Percentiles rank a stretch among this genome's conserved stretches.
Evolutionary conservation across 164 flowering plant species (phyloP).

Genomic region (Piper longum): DNA sequence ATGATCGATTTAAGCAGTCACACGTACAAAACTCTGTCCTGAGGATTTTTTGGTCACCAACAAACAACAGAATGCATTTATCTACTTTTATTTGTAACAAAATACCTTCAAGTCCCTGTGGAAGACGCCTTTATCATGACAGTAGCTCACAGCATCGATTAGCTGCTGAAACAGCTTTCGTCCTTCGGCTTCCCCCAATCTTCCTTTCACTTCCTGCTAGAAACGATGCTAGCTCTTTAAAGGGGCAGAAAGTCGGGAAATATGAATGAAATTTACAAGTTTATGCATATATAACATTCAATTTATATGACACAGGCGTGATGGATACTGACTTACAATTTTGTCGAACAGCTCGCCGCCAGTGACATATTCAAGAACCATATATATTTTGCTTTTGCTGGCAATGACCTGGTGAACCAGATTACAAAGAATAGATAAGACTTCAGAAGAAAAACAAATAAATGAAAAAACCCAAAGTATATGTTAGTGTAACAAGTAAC

Average conservation of each 20-base stretch:
- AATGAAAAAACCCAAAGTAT: too few species aligned
- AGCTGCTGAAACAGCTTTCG: conserved; percentile 82
- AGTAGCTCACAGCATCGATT: conserved; percentile 79
- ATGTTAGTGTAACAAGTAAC: too few species aligned
- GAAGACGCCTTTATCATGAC: conserved; percentile 78
- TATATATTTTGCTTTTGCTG: conserved; percentile 85
- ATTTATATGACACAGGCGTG: background rate
- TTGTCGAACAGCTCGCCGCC: conserved; percentile 84
- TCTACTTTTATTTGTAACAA: too few species aligned
- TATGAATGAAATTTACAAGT: too few species aligned
- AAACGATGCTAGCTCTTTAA: too few species aligned
- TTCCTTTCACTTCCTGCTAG: conserved; percentile 51
- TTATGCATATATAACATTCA: too few species aligned
- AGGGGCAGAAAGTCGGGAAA: too few species aligned
- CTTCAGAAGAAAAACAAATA: too few species aligned
- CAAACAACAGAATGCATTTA: too few species aligned
- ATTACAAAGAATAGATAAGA: background rate
- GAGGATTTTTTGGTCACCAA: too few species aligned
- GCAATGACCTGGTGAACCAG: conserved; percentile 52
- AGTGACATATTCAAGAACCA: conserved; percentile 76
- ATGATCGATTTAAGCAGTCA: too few species aligned
- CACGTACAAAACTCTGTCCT: too few species aligned
- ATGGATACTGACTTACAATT: conserved; percentile 43
- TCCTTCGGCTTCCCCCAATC: conserved; percentile 49
- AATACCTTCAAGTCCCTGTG: conserved; percentile 89